Base-by-base conservation (phyloP, 495 filamentous ascomycete species). In the Penicillium bialowiezense region DNA sequence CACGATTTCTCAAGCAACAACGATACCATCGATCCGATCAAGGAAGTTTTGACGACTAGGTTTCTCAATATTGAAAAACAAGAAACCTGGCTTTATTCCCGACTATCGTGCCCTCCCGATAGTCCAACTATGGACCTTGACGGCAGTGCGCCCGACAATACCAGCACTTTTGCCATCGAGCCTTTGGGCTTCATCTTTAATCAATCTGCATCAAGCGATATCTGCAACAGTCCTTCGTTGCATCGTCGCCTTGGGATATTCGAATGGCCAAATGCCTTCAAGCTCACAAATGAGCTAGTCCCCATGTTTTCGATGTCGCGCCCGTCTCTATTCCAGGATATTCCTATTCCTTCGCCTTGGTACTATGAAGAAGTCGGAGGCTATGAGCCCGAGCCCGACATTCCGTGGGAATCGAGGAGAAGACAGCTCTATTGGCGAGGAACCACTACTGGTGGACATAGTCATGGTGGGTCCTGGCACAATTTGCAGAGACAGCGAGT, bases 371-470 rank as follows among this genome's bases (percentile, higher is more conserved):
- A 23, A 1, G 19, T 45, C 8, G 12, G 43, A 3, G 17, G 14
- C 2, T 55, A 37, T 34, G 44, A 55, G 3, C 14, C 31, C 13
- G 41, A 49, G 15, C 10, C 10, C 6, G 17, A 43, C 1, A 31
- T 52, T 1, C 8, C 24, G 5, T 59, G 56, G 56, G 56, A 59
- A n/a, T 12, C 21, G 5, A 52, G 49, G 36, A 50, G 12, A 20
- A 15, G 13, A 9, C 39, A 55, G 17, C 7, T 77, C 2, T 77
- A 76, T 53, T 78, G 75, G 75, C 63, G 70, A 3, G 75, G 75
- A 3, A 60, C 57, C 6, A 72, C 56, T 7, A 78, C 68, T 0
- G 75, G 75, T 36, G 70, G 68, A 5, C 58, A 52, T 26, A 52
- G 52, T 28, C 31, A 17, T 1, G 13, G 20, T 10, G 48, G 52